Evolutionary conservation across 2,329 filamentous ascomycete genomes (phyloP).

Genomic region (Colletotrichum magnum): DNA sequence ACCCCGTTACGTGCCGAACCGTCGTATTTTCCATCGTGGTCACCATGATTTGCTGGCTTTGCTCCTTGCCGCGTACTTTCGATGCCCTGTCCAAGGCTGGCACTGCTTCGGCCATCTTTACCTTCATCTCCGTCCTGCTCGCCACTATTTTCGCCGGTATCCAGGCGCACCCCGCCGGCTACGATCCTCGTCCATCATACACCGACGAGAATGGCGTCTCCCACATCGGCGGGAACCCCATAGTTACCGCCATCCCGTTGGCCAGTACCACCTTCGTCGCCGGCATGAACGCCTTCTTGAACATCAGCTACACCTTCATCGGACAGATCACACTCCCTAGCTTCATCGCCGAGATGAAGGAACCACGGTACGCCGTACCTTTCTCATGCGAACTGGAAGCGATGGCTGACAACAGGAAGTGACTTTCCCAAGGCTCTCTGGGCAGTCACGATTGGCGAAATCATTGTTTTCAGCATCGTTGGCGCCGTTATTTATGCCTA

Average conservation of each 20-base stretch:
- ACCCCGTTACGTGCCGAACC: constrained; percentile 78
- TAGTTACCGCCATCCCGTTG: constrained; percentile 77
- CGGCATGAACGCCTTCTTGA: constrained; percentile 90
- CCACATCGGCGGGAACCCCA: constrained; percentile 69
- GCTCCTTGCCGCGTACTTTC: constrained; percentile 89
- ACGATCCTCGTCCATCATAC: constrained; percentile 63
- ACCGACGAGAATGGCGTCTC: constrained; percentile 46
- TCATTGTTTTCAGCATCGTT: constrained; percentile 87
- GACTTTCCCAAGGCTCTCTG: constrained; percentile 96
- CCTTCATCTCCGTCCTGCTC: constrained; percentile 88
- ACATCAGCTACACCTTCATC: constrained; percentile 97
- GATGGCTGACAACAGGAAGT: constrained; percentile 63
- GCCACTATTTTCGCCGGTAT: constrained; percentile 87
- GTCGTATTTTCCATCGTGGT: constrained; percentile 84
- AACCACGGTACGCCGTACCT: constrained; percentile 60
- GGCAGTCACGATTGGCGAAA: constrained; percentile 89
- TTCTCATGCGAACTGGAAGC: constrained; percentile 15
- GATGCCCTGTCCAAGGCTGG: constrained; percentile 83
- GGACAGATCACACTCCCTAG: constrained; percentile 94
- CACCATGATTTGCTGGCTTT: constrained; percentile 81
- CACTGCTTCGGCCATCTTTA: constrained; percentile 86
- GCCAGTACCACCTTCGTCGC: constrained; percentile 82
- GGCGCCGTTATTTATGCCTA: constrained; percentile 88
- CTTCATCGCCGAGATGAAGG: constrained; percentile 95
- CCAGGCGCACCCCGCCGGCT: constrained; percentile 80